Base-by-base conservation (phyloP, 768 basidiomycete species). In the Cytidiella melzeri region DNA sequence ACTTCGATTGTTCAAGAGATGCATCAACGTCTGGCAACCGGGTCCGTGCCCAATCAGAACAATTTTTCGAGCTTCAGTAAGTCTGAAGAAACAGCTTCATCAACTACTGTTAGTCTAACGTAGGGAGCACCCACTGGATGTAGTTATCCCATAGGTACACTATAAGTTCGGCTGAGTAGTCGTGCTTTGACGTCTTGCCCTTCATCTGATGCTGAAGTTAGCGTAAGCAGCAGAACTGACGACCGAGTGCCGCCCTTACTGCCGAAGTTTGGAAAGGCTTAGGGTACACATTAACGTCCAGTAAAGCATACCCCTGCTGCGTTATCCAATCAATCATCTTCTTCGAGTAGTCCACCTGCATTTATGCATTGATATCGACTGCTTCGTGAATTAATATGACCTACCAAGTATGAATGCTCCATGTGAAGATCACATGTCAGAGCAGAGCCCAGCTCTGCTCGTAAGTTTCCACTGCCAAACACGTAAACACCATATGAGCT, bases 81-180 rank as follows among this genome's bases (percentile, higher is more conserved):
- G 71, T 51, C 91, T 93, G 30, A 3, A n/a, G 7, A 57, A 23
- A 6, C 7, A 28, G 3, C 13, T 39, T 10, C 21, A 30, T 6
- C 30, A 5, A 40, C 10, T 50, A 26, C 13, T 11, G 18, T n/a
- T 24, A 19, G 13, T 15, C 5, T n/a, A 13, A 12, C 15, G 13
- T 34, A 18, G 6, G 43, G 19, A 19, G n/a, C 15, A 64, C 87
- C 51, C 57, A 96, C 94, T 87, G 82, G 53, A 98, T 73, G 60
- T 93, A 94, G 60, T 97, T 95, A 65, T 98, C 95, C 96, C 96
- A 99, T 10, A 98, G 65, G 63, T 97, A 95, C 3, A 75, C 73
- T 50, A 95, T 63, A 20, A 94, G 67, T 24, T 87, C 80, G 42
- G 65, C 73, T 6, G 73, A 74, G 37, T 73, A 71, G 39, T 64